These are phyloP conservation scores for Solioccasus polychromus DNA, from an alignment of 768 basidiomycete species.

Conservation along the genomic window DNA sequence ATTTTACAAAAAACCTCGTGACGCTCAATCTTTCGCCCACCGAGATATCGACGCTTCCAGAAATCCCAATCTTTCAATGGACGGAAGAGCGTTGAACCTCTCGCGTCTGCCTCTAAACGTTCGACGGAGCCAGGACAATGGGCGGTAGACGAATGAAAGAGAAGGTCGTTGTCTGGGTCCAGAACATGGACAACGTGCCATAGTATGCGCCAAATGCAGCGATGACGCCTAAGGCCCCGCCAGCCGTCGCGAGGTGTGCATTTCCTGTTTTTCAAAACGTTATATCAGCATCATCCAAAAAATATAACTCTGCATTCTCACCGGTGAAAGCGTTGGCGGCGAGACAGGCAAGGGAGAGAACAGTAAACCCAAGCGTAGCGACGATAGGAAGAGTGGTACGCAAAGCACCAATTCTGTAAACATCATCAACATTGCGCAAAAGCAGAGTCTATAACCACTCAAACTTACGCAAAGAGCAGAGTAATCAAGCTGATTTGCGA, in stretches of 20 bases:
- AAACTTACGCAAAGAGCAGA: constrained; percentile 22
- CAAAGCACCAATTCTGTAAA: constrained; percentile 23
- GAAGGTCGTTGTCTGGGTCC: constrained; percentile 29
- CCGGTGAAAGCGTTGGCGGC: constrained; percentile 26
- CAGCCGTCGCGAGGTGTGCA: constrained; percentile 23
- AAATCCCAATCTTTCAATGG: too few species aligned
- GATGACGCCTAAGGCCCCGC: constrained; percentile 25
- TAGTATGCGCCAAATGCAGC: constrained; percentile 31
- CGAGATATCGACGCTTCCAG: neutral
- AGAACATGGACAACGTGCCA: constrained; percentile 23
- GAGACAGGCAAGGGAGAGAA: constrained; percentile 25
- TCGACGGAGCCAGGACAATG: constrained; percentile 16
- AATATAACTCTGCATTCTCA: constrained; percentile 2
- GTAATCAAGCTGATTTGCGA: constrained; percentile 29
- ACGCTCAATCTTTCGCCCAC: neutral
- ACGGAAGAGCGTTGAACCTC: neutral
- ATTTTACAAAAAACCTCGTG: neutral
- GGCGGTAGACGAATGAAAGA: constrained; percentile 27
- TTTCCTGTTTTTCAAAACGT: constrained; percentile 12
- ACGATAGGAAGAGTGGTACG: constrained; percentile 26
- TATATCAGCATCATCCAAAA: neutral
- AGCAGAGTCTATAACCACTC: neutral
- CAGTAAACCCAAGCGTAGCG: constrained; percentile 19
- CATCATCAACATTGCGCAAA: neutral
- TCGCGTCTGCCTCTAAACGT: constrained; percentile 2